Conservation (phyloP, 179 eudicot genomes). For the Vitellaria paradoxa region DNA sequence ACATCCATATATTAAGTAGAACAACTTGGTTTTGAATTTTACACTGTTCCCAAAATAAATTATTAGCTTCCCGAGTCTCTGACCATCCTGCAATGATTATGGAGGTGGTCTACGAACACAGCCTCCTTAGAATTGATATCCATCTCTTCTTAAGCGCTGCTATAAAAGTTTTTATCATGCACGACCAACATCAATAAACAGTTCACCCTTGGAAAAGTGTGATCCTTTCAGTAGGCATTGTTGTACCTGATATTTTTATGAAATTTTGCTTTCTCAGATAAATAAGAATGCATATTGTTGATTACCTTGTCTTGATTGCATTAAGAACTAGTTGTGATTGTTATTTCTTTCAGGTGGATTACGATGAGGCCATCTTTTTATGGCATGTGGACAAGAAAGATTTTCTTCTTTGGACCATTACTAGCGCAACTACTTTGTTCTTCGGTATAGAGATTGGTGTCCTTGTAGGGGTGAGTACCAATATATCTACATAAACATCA, state of each 20-base stretch:
- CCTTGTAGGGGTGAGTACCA: slow-evolving; percentile 81
- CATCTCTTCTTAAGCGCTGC: not conserved
- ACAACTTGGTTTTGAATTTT: not conserved
- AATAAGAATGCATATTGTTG: too few species aligned
- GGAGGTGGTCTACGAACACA: not conserved
- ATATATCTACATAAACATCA: not conserved
- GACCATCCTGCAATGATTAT: not conserved
- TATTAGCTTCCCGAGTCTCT: slow-evolving; percentile 4
- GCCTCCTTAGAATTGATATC: slow-evolving; percentile 1
- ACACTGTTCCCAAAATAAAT: not conserved
- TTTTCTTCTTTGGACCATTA: slow-evolving; percentile 82
- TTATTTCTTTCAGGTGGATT: not conserved
- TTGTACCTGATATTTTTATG: too few species aligned
- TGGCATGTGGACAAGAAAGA: too few species aligned
- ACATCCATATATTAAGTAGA: not conserved
- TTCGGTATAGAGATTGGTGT: slow-evolving; percentile 98
- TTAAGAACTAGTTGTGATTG: slow-evolving; percentile 4
- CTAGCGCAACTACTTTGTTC: slow-evolving; percentile 69
- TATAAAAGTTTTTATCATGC: not conserved
- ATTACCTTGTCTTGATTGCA: slow-evolving; percentile 10
- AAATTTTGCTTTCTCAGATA: too few species aligned
- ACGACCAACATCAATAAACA: not conserved
- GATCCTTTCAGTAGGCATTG: too few species aligned
- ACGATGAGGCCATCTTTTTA: too few species aligned
- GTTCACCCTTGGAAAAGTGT: too few species aligned